Percentiles rank a stretch among this genome's conserved stretches.
phyloP scores from a whole-genome alignment of 2,329 filamentous ascomycete species.

The Cladosporium sp. region DNA sequence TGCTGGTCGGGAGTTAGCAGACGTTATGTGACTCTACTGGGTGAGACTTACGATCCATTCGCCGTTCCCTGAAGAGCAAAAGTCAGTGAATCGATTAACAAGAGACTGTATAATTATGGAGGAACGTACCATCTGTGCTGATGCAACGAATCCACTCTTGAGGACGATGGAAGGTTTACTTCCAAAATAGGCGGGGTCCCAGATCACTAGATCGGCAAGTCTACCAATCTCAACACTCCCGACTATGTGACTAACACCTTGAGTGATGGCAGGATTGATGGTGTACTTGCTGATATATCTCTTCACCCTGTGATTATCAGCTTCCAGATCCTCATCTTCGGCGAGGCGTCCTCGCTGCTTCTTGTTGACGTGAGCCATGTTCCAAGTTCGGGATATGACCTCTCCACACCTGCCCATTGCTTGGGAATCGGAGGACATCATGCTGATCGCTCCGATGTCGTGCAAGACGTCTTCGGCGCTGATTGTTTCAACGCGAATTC shows the following conservation, averaged over 20 bases:
- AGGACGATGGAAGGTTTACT: slow-evolving; percentile 74
- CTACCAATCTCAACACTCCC: slow-evolving; percentile 84
- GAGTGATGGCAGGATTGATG: slow-evolving; percentile 81
- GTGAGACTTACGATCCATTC: not conserved
- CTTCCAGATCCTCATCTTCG: slow-evolving; percentile 71
- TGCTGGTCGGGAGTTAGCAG: slow-evolving; percentile 40
- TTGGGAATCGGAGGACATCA: slow-evolving; percentile 93
- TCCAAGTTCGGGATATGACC: slow-evolving; percentile 85
- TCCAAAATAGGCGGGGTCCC: slow-evolving; percentile 79
- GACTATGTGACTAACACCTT: slow-evolving; percentile 79
- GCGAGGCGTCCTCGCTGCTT: slow-evolving; percentile 67
- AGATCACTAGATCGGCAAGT: slow-evolving; percentile 79
- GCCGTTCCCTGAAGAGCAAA: not conserved
- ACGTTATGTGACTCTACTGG: not conserved
- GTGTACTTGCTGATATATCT: slow-evolving; percentile 92
- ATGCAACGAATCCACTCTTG: slow-evolving; percentile 80
- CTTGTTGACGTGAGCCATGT: slow-evolving; percentile 95
- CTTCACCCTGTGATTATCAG: slow-evolving; percentile 87
- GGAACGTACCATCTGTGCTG: slow-evolving; percentile 79
- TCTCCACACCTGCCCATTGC: slow-evolving; percentile 94
- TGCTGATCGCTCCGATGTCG: slow-evolving; percentile 86
- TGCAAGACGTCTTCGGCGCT: slow-evolving; percentile 91
- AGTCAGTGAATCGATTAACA: not conserved
- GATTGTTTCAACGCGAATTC: slow-evolving; percentile 90
- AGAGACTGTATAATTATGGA: slow-evolving; percentile 41